Base-by-base conservation (phyloP, 176 grass and related monocot genomes). In the Alopecurus myosuroides region DNA sequence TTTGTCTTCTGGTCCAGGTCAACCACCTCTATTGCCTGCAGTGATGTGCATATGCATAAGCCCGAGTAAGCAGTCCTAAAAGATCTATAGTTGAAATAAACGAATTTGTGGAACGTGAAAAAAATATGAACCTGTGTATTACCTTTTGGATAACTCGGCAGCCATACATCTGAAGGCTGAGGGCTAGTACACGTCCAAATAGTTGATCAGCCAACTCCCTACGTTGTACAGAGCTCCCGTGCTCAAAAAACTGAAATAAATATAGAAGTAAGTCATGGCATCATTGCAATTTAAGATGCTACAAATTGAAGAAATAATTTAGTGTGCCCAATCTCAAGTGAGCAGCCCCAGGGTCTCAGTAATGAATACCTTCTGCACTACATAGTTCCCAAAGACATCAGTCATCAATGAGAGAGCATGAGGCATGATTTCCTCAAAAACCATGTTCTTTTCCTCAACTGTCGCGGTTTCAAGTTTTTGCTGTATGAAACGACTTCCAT, bases 371-470 rank as follows among this genome's bases (percentile, higher is more conserved):
- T 97, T 97, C 78, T 97, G 95, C 48, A 97, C 90, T 14, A 97
- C 92, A 85, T 97, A 97, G 70, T 97, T 97, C 76, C 95, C 95
- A 91, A 97, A 97, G 9, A 97, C 95, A 89, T 97, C 95, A 13
- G 95, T 94, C 95, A 94, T 94, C 84, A 97, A 82, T 58, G 95
- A 88, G 46, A 94, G 82, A 63, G 92, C 88, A 79, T 86, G 86
- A 77, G 90, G 95, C 90, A 93, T 97, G 33, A 97, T 91, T 86
- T 94, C 95, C 78, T 93, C 82, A 76, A 94, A 97, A 80, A 97
- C 92, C 84, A 94, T 97, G 69, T 88, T 90, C 73, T 94, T 97
- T 85, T 94, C 92, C 82, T 97, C 92, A 58, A 86, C 25, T 89
- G 92, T 91, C 48, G 95, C 90, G 42, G 92, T 97, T 92, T 97